These are phyloP conservation scores for Echria macrotheca DNA, from an alignment of 495 filamentous ascomycete species.

Conservation along the genomic window DNA sequence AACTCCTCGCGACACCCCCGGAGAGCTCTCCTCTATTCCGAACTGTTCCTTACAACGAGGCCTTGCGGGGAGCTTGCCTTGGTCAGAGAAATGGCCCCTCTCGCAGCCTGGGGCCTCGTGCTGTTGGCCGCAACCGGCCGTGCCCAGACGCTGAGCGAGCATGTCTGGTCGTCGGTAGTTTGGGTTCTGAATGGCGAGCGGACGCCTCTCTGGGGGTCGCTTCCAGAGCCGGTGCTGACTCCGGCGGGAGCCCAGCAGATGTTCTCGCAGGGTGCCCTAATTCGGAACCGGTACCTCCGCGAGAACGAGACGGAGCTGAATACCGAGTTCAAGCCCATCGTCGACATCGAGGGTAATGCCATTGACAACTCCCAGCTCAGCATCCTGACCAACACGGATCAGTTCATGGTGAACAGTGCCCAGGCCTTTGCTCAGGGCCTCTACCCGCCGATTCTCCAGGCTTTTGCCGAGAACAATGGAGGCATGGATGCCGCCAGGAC, in stretches of 20 bases:
- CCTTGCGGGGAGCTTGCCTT: neutral
- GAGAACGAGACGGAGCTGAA: slow-evolving; percentile 14
- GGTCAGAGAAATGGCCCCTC: no score
- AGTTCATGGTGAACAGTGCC: slow-evolving; percentile 29
- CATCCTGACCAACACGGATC: slow-evolving; percentile 29
- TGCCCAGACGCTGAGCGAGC: slow-evolving; percentile 29
- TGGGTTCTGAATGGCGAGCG: slow-evolving; percentile 40
- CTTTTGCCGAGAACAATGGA: slow-evolving; percentile 23
- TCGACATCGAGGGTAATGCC: slow-evolving; percentile 27
- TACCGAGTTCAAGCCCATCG: slow-evolving; percentile 25
- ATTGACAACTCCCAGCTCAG: slow-evolving; percentile 37
- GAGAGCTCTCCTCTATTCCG: no score
- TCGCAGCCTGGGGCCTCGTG: slow-evolving; percentile 4
- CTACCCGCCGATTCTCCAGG: slow-evolving; percentile 31
- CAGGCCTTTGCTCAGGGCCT: slow-evolving; percentile 40
- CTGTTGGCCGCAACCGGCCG: slow-evolving; percentile 14
- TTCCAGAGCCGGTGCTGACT: slow-evolving; percentile 26
- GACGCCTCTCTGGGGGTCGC: slow-evolving; percentile 22
- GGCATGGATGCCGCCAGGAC: slow-evolving; percentile 26
- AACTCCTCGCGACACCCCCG: no score
- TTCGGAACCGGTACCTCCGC: slow-evolving; percentile 34
- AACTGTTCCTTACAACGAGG: no score
- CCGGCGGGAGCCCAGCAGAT: slow-evolving; percentile 38
- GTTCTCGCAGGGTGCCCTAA: slow-evolving; percentile 27
- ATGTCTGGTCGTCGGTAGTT: slow-evolving; percentile 39